phyloP scores from a whole-genome alignment of 495 filamentous ascomycete genomes.

The Penicillium chermesinum region DNA sequence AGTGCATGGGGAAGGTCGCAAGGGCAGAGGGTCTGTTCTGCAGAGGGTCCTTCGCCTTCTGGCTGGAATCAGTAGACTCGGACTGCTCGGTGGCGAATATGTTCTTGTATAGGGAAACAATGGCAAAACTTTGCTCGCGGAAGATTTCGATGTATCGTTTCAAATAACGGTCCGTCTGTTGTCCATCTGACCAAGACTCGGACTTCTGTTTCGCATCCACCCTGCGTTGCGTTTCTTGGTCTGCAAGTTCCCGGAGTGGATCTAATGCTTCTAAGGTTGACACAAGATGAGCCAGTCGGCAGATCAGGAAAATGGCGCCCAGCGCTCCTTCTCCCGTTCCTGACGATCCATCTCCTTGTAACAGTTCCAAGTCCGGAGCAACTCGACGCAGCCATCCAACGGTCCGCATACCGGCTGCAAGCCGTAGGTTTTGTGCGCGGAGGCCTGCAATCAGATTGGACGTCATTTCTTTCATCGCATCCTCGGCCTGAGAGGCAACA shows the following conservation, averaged over 20 bases:
- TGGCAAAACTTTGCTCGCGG: constrained; percentile 94
- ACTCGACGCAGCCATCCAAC: constrained; percentile 88
- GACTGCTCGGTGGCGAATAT: constrained; percentile 65
- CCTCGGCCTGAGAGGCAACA: constrained; percentile 73
- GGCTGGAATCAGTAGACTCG: constrained; percentile 15
- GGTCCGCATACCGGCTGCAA: constrained; percentile 86
- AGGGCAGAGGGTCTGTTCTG: constrained; percentile 70
- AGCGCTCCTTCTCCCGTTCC: constrained; percentile 56
- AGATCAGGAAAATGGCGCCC: constrained; percentile 82
- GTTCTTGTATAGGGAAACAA: constrained; percentile 84
- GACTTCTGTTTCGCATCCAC: constrained; percentile 21
- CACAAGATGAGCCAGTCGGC: constrained; percentile 72
- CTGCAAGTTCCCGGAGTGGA: constrained; percentile 80
- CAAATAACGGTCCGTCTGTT: constrained; percentile 90
- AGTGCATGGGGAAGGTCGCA: constrained; percentile 76
- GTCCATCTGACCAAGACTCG: constrained; percentile 62
- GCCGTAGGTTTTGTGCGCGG: constrained; percentile 71
- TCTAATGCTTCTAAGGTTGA: constrained; percentile 78
- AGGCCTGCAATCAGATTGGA: constrained; percentile 75
- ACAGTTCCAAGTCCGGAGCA: constrained; percentile 66
- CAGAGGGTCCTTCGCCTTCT: constrained; percentile 47
- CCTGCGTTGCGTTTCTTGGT: constrained; percentile 66
- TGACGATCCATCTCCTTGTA: constrained; percentile 35
- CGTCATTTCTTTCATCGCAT: constrained; percentile 85
- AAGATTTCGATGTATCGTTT: constrained; percentile 98